Base-by-base conservation (phyloP, 352 stramenopile species). In the Globisporangium viniferum region DNA sequence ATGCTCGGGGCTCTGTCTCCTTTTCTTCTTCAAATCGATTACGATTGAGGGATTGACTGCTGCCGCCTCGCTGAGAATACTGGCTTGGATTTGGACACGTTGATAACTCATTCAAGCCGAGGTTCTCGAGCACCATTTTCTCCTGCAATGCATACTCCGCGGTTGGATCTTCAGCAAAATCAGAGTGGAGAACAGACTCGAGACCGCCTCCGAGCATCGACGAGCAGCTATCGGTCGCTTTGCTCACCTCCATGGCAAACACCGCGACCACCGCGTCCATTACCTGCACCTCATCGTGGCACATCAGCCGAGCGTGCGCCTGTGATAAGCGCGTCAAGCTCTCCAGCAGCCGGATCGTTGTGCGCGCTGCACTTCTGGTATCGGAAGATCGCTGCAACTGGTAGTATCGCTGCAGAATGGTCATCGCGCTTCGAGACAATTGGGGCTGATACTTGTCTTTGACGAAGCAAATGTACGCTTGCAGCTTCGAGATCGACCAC, bases 341-440 rank as follows among this genome's bases (percentile, higher is more conserved):
- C 74, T 99, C 95, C 0, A 99, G 74, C 68, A 99, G 87, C 20
- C 96, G 89, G 65, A 98, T 96, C 24, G 96, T 99, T 29, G 97
- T 97, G 6, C 90, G 83, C 59, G 82, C 72, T 31, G 84, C 75
- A 76, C 90, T 81, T 64, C 85, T 68, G 72, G 72, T 79, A 58
- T 94, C 86, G 4, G 75, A 82, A 15, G 79, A 77, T 14, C 86
- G 78, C 67, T 97, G 88, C 7, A 81, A 64, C 61, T 95, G 83
- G 73, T 98, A 99, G 74, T 98, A 98, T 5, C 82, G 82, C 72
- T 98, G 85, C 22, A 99, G 73, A 10, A 98, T 86, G 12, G 78
- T 70, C 68, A 93, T 95, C 15, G 94, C 92, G 24, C 81, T 79
- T 24, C 87, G 80, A 46, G 80, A 90, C 2, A 98, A 69, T 39